These are phyloP conservation scores for Salvia rosmarinus DNA, from an alignment of 257 asterid genomes.

Conservation along the genomic window DNA sequence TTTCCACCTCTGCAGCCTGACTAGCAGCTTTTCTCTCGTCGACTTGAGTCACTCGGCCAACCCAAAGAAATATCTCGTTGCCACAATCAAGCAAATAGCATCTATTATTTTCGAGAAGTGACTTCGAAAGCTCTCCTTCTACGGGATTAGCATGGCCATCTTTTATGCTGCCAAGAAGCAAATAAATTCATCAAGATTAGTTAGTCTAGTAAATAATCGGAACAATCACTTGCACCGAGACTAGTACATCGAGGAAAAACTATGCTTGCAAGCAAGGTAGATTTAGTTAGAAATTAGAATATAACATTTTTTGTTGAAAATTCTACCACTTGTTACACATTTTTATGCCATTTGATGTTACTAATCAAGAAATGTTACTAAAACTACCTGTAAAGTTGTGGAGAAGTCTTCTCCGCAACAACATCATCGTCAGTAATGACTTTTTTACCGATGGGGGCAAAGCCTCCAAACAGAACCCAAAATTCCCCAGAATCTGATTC, in stretches of 20 bases:
- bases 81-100: constrained; percentile 95
- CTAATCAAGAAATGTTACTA: neutral
- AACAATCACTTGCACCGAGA: neutral
- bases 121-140: constrained; percentile 85
- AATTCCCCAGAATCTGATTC: constrained; percentile 98
- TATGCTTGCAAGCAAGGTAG: neutral
- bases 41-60: constrained; percentile 94
- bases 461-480: constrained; percentile 98
- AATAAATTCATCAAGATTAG: constrained; percentile 26
- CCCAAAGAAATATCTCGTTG: constrained; percentile 89
- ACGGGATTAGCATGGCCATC: constrained; percentile 65
- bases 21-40: constrained; percentile 91
- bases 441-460: constrained; percentile 94
- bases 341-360: neutral
- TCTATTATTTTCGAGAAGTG: constrained; percentile 77
- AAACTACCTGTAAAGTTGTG: constrained; percentile 72
- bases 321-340: neutral
- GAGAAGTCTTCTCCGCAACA: constrained; percentile 72
- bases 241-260: neutral
- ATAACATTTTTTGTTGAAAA: neutral
- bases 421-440: constrained; percentile 82
- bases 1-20: constrained; percentile 82
- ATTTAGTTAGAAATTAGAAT: neutral
- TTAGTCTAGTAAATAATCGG: neutral
- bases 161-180: constrained; percentile 56